Evolutionary conservation across 2,329 filamentous ascomycete species (phyloP).

Genomic region (Diplodia corticola): DNA sequence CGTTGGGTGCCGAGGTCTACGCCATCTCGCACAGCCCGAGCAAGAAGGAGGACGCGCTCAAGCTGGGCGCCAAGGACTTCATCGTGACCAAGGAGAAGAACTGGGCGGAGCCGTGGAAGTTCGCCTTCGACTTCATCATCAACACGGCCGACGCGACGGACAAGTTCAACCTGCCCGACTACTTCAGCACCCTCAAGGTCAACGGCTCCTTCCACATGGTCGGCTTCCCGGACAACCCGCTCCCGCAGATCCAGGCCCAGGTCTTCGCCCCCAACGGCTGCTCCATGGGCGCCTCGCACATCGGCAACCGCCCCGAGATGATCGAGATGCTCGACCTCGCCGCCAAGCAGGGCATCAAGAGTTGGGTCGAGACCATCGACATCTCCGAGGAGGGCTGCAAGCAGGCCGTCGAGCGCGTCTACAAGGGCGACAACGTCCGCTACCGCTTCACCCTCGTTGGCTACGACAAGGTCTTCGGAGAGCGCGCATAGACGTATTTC

Average conservation of each 20-base stretch:
- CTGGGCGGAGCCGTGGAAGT: conserved; percentile 57
- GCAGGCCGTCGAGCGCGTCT: conserved; percentile 67
- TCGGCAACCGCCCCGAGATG: conserved; percentile 53
- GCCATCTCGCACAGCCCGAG: conserved; percentile 60
- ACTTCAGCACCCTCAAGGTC: conserved; percentile 77
- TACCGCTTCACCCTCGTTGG: conserved; percentile 72
- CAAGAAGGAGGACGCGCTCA: conserved; percentile 61
- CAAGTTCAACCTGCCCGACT: conserved; percentile 68
- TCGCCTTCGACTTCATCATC: conserved; percentile 73
- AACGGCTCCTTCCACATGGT: conserved; percentile 80
- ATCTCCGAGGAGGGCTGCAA: conserved; percentile 70
- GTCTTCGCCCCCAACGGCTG: conserved; percentile 72
- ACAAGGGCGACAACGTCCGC: conserved; percentile 67
- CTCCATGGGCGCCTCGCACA: conserved; percentile 54
- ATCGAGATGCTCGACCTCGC: conserved; percentile 53
- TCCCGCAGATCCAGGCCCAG: conserved; percentile 70
- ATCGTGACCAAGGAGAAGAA: conserved; percentile 58
- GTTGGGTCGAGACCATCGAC: conserved; percentile 64
- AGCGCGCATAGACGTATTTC: conserved; percentile 29
- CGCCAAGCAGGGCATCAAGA: conserved; percentile 53
- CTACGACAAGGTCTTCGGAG: conserved; percentile 67
- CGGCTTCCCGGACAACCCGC: conserved; percentile 74
- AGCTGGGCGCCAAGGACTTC: conserved; percentile 62
- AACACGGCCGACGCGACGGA: conserved; percentile 70
- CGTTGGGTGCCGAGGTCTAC: conserved; percentile 62